A percentile compares a stretch with the other conserved stretches of the same genome.
Evolutionary conservation across 345 rosid species (phyloP).

Genomic region (Eucalyptus pauciflora): DNA sequence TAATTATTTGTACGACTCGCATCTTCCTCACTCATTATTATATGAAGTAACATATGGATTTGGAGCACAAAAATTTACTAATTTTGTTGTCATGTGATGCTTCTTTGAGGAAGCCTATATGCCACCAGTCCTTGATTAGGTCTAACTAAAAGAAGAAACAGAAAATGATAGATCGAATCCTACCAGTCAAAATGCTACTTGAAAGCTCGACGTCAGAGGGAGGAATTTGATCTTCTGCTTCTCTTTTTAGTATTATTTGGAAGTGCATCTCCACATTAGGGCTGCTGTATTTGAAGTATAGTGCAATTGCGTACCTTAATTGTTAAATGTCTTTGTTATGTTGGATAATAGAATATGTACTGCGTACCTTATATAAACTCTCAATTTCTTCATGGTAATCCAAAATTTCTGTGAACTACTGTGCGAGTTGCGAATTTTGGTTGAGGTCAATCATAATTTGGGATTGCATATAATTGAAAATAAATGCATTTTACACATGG

Average conservation of each 20-base stretch:
- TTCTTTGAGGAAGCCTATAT: background rate
- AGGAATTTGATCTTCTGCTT: background rate
- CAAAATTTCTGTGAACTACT: background rate
- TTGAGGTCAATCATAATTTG: background rate
- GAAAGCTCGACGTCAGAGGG: background rate
- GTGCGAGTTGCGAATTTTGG: background rate
- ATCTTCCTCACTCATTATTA: background rate
- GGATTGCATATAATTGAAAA: background rate
- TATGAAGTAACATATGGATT: background rate
- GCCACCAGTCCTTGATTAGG: background rate
- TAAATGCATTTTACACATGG: background rate
- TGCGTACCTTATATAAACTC: background rate
- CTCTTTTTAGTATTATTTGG: background rate
- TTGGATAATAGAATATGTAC: background rate
- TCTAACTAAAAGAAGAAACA: background rate
- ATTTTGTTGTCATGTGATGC: background rate
- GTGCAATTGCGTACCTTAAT: background rate
- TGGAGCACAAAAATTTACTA: background rate
- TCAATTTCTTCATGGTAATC: background rate
- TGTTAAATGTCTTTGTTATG: background rate
- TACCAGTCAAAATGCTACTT: background rate
- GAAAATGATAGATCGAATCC: background rate
- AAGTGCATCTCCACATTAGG: fast-evolving
- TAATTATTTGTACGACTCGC: background rate
- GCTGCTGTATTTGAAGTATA: background rate